phyloP scores from a whole-genome alignment of 495 filamentous ascomycete genomes.

The Rhypophila decipiens region DNA sequence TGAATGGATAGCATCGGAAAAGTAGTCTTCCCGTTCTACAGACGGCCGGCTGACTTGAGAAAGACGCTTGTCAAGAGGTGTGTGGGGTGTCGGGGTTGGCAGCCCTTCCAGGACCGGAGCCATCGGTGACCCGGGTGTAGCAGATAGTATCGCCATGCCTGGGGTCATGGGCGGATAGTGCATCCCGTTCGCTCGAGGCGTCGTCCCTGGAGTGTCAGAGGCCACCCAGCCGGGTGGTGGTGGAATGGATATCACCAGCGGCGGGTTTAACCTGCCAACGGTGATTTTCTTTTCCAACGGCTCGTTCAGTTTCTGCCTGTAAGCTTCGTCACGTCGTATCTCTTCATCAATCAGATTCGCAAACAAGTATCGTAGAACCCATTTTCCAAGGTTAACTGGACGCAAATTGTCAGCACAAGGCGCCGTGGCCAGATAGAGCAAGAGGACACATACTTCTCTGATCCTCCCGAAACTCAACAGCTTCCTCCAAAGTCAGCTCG shows the following conservation, averaged over 20 bases:
- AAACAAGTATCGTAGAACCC: constrained; percentile 92
- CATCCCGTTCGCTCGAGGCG: constrained; percentile 58
- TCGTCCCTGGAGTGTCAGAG: constrained; percentile 39
- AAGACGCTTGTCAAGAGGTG: constrained; percentile 32
- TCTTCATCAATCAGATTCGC: constrained; percentile 84
- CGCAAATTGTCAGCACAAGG: constrained; percentile 6
- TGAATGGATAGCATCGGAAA: constrained; percentile 36
- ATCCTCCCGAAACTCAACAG: constrained; percentile 78
- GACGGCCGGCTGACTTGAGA: constrained; percentile 31
- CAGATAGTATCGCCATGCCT: constrained; percentile 69
- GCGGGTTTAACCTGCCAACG: constrained; percentile 48
- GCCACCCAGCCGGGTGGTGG: constrained; percentile 45
- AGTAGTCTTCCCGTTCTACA: constrained; percentile 40
- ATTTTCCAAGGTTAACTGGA: constrained; percentile 91
- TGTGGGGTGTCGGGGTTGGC: constrained; percentile 24
- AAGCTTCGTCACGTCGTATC: constrained; percentile 68
- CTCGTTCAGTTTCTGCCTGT: constrained; percentile 60
- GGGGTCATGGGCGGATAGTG: constrained; percentile 57
- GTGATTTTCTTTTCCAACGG: constrained; percentile 51
- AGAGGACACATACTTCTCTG: constrained; percentile 71
- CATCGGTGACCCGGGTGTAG: constrained; percentile 53
- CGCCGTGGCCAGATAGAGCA: background rate
- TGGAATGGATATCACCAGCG: constrained; percentile 65
- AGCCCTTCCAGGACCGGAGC: constrained; percentile 35
- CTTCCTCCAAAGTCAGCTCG: constrained; percentile 65